phyloP scores from a whole-genome alignment of 345 rosid species.

The Hevea brasiliensis region DNA sequence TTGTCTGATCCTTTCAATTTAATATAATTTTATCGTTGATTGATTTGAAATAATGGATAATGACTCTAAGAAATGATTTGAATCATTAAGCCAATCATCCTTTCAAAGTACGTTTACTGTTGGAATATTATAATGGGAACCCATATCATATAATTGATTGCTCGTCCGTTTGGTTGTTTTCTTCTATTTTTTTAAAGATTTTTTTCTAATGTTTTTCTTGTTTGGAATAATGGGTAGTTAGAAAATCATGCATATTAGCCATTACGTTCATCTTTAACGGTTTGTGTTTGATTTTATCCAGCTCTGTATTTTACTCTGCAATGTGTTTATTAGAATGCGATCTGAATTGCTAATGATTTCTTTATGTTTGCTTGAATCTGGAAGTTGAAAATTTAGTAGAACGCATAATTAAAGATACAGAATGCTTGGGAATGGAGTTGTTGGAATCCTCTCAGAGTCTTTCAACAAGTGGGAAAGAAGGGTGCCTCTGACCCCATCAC shows the following conservation, averaged over 20 bases:
- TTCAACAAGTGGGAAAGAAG: slow-evolving; percentile 93
- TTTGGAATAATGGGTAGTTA: neutral
- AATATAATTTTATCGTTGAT: neutral
- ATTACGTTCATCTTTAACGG: neutral
- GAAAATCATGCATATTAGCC: neutral
- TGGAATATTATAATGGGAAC: neutral
- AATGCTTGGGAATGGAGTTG: slow-evolving; percentile 86
- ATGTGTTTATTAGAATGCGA: neutral
- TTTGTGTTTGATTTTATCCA: neutral
- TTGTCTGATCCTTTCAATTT: neutral
- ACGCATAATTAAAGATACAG: neutral
- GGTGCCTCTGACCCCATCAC: slow-evolving; percentile 84
- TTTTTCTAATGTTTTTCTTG: neutral
- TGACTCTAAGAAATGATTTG: neutral
- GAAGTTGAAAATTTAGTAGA: neutral
- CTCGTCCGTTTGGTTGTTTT: neutral
- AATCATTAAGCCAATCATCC: neutral
- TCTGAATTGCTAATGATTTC: neutral
- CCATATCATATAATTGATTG: neutral
- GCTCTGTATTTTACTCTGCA: neutral
- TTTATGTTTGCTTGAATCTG: neutral
- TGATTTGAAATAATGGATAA: neutral
- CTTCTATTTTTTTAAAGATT: neutral
- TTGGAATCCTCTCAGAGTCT: slow-evolving; percentile 77
- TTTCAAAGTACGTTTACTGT: neutral